A percentile compares a stretch with the other conserved stretches of the same genome.
phyloP scores from a whole-genome alignment of 306 rosid species.

The Trifolium dubium region DNA sequence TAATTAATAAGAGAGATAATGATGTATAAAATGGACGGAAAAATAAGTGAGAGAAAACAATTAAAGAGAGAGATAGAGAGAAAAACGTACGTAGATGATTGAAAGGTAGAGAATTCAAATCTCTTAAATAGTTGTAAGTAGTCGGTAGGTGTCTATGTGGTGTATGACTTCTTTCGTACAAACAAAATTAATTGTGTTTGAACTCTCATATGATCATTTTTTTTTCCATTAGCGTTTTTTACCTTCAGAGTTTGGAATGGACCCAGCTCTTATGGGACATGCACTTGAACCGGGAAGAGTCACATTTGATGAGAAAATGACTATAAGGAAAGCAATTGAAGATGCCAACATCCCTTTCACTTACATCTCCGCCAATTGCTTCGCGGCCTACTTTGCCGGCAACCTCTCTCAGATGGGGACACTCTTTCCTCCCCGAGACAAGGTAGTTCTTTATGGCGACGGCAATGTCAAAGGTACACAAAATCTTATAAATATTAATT shows the following conservation, averaged over 20 bases:
- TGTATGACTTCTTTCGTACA: no score
- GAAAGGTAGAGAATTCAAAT: no score
- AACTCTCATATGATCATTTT: neutral
- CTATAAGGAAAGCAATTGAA: slow-evolving; percentile 68
- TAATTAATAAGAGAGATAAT: no score
- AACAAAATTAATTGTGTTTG: neutral
- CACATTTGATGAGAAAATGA: slow-evolving; percentile 85
- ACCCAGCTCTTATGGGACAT: slow-evolving; percentile 75
- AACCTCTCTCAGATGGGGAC: slow-evolving; percentile 76
- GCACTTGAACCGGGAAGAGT: slow-evolving; percentile 91
- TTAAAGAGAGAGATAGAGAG: no score
- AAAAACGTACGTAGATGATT: no score
- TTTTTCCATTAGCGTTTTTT: slow-evolving; percentile 62
- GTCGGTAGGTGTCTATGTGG: no score
- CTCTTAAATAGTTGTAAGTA: no score
- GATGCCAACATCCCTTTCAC: slow-evolving; percentile 82
- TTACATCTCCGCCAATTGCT: slow-evolving; percentile 75
- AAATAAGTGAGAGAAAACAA: no score
- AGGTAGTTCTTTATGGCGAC: slow-evolving; percentile 68
- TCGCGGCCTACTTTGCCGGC: slow-evolving; percentile 76
- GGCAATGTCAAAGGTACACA: slow-evolving; percentile 69
- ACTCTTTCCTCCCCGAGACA: slow-evolving; percentile 68
- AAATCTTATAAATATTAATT: neutral
- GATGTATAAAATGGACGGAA: no score
- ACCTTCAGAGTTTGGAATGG: slow-evolving; percentile 91